Evolutionary conservation across 345 rosid genomes (phyloP).

Genomic region (Ailanthus altissimus): DNA sequence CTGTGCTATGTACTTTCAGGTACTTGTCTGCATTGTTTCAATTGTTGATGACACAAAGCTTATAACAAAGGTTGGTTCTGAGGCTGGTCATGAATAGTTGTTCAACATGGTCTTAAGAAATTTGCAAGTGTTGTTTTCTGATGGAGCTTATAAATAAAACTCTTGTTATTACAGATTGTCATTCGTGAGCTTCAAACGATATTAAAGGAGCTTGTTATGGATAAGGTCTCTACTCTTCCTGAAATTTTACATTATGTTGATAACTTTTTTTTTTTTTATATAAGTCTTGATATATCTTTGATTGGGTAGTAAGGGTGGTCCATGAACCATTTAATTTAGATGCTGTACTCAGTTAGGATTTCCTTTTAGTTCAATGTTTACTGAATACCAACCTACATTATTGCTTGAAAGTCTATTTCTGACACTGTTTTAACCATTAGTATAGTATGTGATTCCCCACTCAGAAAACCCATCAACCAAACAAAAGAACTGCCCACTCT

Average conservation of each 20-base stretch:
- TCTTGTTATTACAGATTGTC: constrained; percentile 54
- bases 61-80: constrained; percentile 60
- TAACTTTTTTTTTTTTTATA: background rate
- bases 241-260: background rate
- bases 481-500: too few species aligned
- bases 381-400: background rate
- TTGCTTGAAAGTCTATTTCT: too few species aligned
- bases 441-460: too few species aligned
- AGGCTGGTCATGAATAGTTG: constrained; percentile 5
- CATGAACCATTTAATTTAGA: background rate
- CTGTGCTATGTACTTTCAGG: constrained; percentile 44
- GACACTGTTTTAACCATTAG: too few species aligned
- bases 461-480: too few species aligned
- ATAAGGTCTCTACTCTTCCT: constrained; percentile 60
- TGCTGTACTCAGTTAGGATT: background rate
- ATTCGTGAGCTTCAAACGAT: constrained; percentile 66
- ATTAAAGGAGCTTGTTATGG: constrained; percentile 67
- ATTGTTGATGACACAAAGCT: constrained; percentile 94
- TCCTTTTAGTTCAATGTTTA: background rate
- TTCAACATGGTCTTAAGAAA: constrained; percentile 4
- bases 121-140: constrained; percentile 6
- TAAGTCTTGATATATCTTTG: background rate
- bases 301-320: constrained; percentile 11
- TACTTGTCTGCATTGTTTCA: constrained; percentile 71
- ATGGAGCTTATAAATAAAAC: constrained; percentile 25